phyloP scores from a whole-genome alignment of 2,329 filamentous ascomycete genomes.

The Fusarium setosum region DNA sequence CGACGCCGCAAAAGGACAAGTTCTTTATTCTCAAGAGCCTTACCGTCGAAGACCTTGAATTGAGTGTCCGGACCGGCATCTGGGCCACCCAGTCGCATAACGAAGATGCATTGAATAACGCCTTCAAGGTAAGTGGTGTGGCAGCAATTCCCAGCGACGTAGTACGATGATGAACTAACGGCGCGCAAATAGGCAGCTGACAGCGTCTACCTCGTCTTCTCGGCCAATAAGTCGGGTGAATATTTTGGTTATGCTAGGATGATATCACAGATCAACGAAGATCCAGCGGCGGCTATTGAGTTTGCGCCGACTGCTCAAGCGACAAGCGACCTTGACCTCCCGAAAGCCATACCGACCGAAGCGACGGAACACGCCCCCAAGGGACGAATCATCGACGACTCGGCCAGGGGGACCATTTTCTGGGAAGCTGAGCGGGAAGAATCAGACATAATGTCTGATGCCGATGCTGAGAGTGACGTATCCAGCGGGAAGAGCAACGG shows the following conservation, averaged over 20 bases:
- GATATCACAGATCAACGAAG: constrained; percentile 84
- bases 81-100: constrained; percentile 98
- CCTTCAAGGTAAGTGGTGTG: constrained; percentile 74
- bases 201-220: constrained; percentile 92
- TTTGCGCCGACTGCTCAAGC: constrained; percentile 74
- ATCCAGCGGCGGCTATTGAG: constrained; percentile 75
- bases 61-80: constrained; percentile 86
- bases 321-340: constrained; percentile 71
- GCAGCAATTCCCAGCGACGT: not conserved
- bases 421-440: constrained; percentile 85
- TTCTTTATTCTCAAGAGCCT: constrained; percentile 96
- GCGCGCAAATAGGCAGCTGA: constrained; percentile 71
- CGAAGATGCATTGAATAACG: constrained; percentile 83
- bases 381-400: constrained; percentile 92
- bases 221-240: constrained; percentile 96
- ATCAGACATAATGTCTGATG: constrained; percentile 56
- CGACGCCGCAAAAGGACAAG: constrained; percentile 67
- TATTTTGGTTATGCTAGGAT: constrained; percentile 97
- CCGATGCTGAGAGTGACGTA: constrained; percentile 55
- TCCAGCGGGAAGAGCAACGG: constrained; percentile 53
- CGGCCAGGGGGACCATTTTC: constrained; percentile 93
- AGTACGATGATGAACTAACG: constrained; percentile 1
- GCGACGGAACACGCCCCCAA: constrained; percentile 82
- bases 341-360: constrained; percentile 83
- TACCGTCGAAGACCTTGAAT: constrained; percentile 88